Evolutionary conservation across 805 yeast species (phyloP).

Genomic region (Candida sithepensis): DNA sequence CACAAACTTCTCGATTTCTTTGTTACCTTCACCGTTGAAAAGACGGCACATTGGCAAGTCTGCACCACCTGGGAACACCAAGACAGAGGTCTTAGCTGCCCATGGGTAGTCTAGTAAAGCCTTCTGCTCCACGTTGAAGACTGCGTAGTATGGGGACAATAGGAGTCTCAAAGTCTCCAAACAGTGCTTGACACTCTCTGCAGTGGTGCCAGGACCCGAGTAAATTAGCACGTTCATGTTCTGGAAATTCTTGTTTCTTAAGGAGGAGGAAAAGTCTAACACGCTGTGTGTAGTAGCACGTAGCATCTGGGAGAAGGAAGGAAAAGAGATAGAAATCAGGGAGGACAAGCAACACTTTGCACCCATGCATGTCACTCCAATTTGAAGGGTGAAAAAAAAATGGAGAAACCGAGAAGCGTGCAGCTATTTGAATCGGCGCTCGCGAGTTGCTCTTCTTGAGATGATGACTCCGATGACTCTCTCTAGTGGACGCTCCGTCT

Average conservation of each 20-base stretch:
- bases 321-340: too few species aligned
- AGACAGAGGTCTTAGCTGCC: conserved; percentile 70
- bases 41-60: conserved; percentile 80
- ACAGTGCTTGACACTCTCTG: conserved; percentile 82
- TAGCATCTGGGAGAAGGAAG: background rate
- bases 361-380: background rate
- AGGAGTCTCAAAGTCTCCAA: conserved; percentile 69
- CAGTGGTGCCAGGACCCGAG: conserved; percentile 77
- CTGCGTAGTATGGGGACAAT: conserved; percentile 87
- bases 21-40: conserved; percentile 68
- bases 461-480: conserved; percentile 1
- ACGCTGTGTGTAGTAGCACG: background rate
- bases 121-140: conserved; percentile 60
- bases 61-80: conserved; percentile 96
- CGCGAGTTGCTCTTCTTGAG: background rate
- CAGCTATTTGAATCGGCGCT: background rate
- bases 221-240: conserved; percentile 75
- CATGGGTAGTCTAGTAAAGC: conserved; percentile 81
- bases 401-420: too few species aligned
- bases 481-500: background rate
- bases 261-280: background rate
- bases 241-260: background rate
- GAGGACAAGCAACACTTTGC: too few species aligned
- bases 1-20: conserved; percentile 58
- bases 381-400: background rate